These are phyloP conservation scores for Lepidium aucheri DNA, from an alignment of 345 rosid species.

Conservation along the genomic window DNA sequence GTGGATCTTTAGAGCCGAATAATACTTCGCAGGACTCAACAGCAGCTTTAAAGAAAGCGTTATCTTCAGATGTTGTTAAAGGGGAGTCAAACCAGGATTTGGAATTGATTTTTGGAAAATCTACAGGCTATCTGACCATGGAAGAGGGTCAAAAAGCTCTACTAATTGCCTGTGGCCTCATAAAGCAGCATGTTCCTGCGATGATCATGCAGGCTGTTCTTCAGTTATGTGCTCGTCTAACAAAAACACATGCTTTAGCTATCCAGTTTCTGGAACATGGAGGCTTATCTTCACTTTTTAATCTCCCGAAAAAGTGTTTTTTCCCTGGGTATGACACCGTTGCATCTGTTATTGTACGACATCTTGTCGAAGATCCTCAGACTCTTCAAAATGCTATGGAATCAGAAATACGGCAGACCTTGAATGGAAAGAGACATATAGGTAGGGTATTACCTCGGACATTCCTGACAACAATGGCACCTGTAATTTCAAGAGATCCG, in stretches of 20 bases:
- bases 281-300: constrained; percentile 68
- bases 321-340: constrained; percentile 92
- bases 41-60: constrained; percentile 30
- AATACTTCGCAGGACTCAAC: constrained; percentile 31
- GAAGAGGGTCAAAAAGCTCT: constrained; percentile 74
- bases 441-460: constrained; percentile 60
- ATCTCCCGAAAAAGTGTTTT: constrained; percentile 73
- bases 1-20: constrained; percentile 37
- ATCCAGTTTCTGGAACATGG: constrained; percentile 83
- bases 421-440: constrained; percentile 62
- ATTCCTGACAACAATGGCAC: constrained; percentile 79
- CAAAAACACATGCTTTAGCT: constrained; percentile 71
- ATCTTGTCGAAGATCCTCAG: constrained; percentile 96
- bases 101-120: constrained; percentile 66
- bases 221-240: constrained; percentile 89
- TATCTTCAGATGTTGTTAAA: constrained; percentile 38
- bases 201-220: constrained; percentile 94
- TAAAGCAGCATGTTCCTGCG: constrained; percentile 79
- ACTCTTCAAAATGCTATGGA: constrained; percentile 97
- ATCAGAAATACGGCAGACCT: constrained; percentile 76
- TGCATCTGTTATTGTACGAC: constrained; percentile 74
- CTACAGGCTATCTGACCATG: constrained; percentile 67
- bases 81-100: constrained; percentile 38
- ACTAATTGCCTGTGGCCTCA: constrained; percentile 56
- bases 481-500: constrained; percentile 92